A percentile compares a stretch with the other conserved stretches of the same genome.
phyloP scores from a whole-genome alignment of 257 asterid genomes.

The Solanum sejunctum region DNA sequence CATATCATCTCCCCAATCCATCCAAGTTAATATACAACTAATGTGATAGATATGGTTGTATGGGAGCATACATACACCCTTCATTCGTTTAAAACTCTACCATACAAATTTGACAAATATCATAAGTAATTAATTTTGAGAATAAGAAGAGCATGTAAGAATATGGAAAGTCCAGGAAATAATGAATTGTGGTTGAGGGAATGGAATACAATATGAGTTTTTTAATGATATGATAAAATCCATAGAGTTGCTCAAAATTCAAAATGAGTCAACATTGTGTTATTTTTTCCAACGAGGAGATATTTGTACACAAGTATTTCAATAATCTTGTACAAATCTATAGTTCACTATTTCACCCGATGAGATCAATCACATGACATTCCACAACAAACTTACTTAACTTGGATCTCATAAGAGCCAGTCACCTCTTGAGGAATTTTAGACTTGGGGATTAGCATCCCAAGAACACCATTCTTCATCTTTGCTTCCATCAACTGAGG shows the following conservation, averaged over 20 bases:
- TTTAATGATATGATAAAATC: not conserved
- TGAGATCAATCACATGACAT: not conserved
- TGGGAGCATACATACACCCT: too few species aligned
- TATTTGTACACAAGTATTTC: not conserved
- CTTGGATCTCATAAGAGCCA: not conserved
- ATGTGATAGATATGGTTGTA: too few species aligned
- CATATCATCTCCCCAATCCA: not conserved
- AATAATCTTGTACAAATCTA: not conserved
- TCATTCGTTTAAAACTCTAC: too few species aligned
- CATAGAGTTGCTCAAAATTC: not conserved
- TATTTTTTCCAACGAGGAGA: not conserved
- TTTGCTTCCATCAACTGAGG: constrained; percentile 13
- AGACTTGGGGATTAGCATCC: constrained; percentile 18
- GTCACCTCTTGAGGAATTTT: not conserved
- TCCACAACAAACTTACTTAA: not conserved
- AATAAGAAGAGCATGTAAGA: not conserved
- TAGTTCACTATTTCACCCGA: not conserved
- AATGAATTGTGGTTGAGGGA: not conserved
- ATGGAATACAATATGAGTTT: too few species aligned
- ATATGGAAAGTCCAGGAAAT: not conserved
- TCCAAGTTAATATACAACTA: too few species aligned
- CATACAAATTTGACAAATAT: too few species aligned
- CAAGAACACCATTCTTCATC: constrained; percentile 27
- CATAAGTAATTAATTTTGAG: too few species aligned
- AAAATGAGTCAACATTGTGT: not conserved